A percentile compares a stretch with the other conserved stretches of the same genome.
These are phyloP conservation scores for Durotheca rogersii DNA, from an alignment of 495 filamentous ascomycete species.

Conservation along the genomic window DNA sequence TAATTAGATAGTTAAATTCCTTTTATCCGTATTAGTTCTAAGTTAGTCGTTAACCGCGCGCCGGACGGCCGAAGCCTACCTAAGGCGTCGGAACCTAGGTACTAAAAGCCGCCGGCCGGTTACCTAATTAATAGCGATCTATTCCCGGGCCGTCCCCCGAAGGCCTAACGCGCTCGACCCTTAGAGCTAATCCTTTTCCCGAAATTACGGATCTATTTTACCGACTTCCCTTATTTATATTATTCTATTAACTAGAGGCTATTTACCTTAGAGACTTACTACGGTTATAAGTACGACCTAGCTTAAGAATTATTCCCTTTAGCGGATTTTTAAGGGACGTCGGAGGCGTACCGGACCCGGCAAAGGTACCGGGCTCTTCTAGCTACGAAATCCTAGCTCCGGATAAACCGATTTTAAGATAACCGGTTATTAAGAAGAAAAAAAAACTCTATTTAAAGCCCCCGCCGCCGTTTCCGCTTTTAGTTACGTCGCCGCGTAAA, in stretches of 20 bases:
- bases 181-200: conserved; percentile 73
- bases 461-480: conserved; percentile 61
- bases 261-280: conserved; percentile 63
- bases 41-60: conserved; percentile 41
- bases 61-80: conserved; percentile 36
- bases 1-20: conserved; percentile 77
- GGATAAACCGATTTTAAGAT: conserved; percentile 61
- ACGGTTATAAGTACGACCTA: conserved; percentile 67
- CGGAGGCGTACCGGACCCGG: conserved; percentile 62
- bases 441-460: conserved; percentile 66
- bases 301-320: conserved; percentile 67
- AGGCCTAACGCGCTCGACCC: conserved; percentile 57
- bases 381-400: conserved; percentile 58
- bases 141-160: conserved; percentile 56
- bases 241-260: conserved; percentile 74
- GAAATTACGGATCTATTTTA: conserved; percentile 74
- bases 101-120: conserved; percentile 34
- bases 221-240: conserved; percentile 72
- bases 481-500: conserved; percentile 61
- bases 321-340: conserved; percentile 71
- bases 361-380: conserved; percentile 65
- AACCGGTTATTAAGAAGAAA: conserved; percentile 64
- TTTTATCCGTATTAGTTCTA: conserved; percentile 44
- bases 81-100: conserved; percentile 35
- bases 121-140: conserved; percentile 51